phyloP scores from a whole-genome alignment of 2,329 filamentous ascomycete species.

The Trichoderma guizhouense region DNA sequence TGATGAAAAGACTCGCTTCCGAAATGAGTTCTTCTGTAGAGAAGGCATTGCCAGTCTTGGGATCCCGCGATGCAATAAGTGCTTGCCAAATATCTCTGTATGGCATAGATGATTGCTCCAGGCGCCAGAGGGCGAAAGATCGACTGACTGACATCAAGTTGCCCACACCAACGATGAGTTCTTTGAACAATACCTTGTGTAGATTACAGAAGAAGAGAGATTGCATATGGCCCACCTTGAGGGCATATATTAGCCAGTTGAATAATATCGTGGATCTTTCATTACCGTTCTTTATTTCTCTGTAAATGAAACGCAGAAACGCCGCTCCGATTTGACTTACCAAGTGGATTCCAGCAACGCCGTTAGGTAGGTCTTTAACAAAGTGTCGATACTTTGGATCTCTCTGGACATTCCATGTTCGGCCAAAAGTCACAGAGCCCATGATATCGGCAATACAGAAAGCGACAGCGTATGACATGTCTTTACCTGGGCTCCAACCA shows the following conservation, averaged over 20 bases:
- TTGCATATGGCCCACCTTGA: constrained; percentile 20
- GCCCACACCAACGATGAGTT: constrained; percentile 17
- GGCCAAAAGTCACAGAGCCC: constrained; percentile 21
- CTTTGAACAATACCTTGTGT: constrained; percentile 19
- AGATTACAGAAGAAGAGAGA: constrained; percentile 18
- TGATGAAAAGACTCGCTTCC: constrained; percentile 19
- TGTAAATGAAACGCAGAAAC: neutral
- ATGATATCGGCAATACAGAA: constrained; percentile 21
- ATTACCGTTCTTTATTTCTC: neutral
- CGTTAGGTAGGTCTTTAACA: constrained; percentile 18
- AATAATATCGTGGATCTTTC: neutral
- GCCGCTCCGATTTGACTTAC: neutral
- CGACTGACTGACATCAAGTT: constrained; percentile 11
- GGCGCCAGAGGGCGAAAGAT: constrained; percentile 13
- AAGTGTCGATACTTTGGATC: constrained; percentile 14
- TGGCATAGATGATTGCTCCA: constrained; percentile 13
- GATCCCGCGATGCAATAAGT: constrained; percentile 19
- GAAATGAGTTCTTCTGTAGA: constrained; percentile 19
- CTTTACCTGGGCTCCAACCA: constrained; percentile 17
- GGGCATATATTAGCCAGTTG: neutral
- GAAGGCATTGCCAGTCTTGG: constrained; percentile 18
- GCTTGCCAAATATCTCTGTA: constrained; percentile 19
- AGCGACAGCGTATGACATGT: constrained; percentile 17
- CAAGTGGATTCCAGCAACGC: constrained; percentile 18
- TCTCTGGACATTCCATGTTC: constrained; percentile 20